Percentiles rank a stretch among this genome's conserved stretches.
Evolutionary conservation across 306 rosid species (phyloP).

Genomic region (Inga laurina): DNA sequence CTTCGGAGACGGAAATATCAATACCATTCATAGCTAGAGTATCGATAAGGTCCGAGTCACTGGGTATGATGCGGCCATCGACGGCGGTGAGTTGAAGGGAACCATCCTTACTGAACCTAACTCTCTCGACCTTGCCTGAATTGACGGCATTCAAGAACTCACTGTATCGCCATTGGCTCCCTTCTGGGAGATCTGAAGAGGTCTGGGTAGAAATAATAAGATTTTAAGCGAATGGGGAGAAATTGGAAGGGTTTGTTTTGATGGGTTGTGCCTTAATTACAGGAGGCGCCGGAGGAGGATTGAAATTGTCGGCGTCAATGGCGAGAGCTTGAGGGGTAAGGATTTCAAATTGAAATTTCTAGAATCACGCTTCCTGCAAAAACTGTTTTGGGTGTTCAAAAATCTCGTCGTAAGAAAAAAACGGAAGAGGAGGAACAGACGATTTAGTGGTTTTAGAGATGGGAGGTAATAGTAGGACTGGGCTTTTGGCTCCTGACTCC

Average conservation of each 20-base stretch:
- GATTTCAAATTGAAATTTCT: slow-evolving; percentile 38
- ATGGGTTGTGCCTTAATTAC: slow-evolving; percentile 62
- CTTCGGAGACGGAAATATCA: slow-evolving; percentile 89
- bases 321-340: slow-evolving; percentile 64
- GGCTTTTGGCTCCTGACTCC: too few relatives aligned
- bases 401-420: slow-evolving; percentile 36
- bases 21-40: slow-evolving; percentile 86
- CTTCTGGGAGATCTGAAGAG: too few relatives aligned
- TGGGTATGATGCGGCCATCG: slow-evolving; percentile 92
- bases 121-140: slow-evolving; percentile 92
- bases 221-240: slow-evolving; percentile 71
- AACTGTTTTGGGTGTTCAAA: slow-evolving; percentile 33
- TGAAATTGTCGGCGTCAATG: slow-evolving; percentile 50
- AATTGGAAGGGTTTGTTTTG: slow-evolving; percentile 43
- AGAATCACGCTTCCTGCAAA: slow-evolving; percentile 33
- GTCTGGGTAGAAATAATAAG: slow-evolving; percentile 63
- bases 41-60: slow-evolving; percentile 94
- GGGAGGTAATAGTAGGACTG: too few relatives aligned
- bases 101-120: slow-evolving; percentile 89
- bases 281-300: slow-evolving; percentile 48
- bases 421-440: slow-evolving; percentile 25
- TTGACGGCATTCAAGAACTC: slow-evolving; percentile 92
- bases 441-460: slow-evolving; percentile 73
- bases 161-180: slow-evolving; percentile 91
- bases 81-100: slow-evolving; percentile 87